phyloP scores from a whole-genome alignment of 1,139 yeast species.

The Magnusiomyces tetraspermus region DNA sequence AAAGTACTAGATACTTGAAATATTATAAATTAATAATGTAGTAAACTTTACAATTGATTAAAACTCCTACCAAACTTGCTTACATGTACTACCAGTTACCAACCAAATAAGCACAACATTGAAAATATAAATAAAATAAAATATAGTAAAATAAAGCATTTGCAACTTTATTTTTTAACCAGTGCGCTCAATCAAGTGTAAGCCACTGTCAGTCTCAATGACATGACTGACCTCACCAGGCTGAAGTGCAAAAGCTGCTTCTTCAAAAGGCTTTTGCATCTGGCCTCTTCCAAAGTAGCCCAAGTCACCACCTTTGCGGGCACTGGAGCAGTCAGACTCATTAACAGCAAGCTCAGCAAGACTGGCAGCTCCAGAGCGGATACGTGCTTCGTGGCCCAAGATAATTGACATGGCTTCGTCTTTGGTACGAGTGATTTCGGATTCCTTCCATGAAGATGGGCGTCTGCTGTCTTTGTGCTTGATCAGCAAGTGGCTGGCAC shows the following conservation, averaged over 20 bases:
- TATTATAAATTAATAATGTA: too few relatives aligned
- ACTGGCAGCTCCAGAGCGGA: slow-evolving; percentile 59
- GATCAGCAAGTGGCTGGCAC: slow-evolving; percentile 65
- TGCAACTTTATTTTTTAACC: too few relatives aligned
- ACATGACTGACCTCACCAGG: slow-evolving; percentile 79
- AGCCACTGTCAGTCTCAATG: slow-evolving; percentile 85
- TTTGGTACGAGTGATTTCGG: slow-evolving; percentile 63
- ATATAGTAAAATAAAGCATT: too few relatives aligned
- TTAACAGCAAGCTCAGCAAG: slow-evolving; percentile 67
- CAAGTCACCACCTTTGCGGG: slow-evolving; percentile 80
- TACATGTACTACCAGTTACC: too few relatives aligned
- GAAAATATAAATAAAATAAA: too few relatives aligned
- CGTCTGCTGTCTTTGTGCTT: slow-evolving; percentile 79
- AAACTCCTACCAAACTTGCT: too few relatives aligned
- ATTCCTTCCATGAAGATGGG: slow-evolving; percentile 85
- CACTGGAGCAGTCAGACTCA: slow-evolving; percentile 86
- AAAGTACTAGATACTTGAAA: too few relatives aligned
- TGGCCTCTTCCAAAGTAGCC: slow-evolving; percentile 83
- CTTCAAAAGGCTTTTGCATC: slow-evolving; percentile 92
- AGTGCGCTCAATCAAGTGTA: slow-evolving; percentile 78
- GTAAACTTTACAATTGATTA: too few relatives aligned
- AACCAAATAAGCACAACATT: too few relatives aligned
- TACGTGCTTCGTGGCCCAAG: slow-evolving; percentile 48
- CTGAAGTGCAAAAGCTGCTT: slow-evolving; percentile 70
- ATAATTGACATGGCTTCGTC: slow-evolving; percentile 73